phyloP scores from a whole-genome alignment of 2,329 filamentous ascomycete species.

The Arachnopeziza araneosa region DNA sequence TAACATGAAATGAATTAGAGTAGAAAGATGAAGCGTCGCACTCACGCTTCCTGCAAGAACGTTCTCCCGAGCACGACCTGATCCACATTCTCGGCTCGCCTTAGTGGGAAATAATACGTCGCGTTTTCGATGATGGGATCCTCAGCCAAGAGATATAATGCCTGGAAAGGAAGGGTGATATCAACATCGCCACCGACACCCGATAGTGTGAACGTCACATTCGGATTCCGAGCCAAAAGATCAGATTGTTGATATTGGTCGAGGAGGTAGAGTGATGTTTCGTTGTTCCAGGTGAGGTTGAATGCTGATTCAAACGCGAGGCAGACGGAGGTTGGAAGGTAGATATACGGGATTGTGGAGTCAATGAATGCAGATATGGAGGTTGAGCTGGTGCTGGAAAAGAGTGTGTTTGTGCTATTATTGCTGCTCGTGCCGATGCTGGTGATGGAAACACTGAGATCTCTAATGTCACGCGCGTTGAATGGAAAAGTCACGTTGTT shows the following conservation, averaged over 20 bases:
- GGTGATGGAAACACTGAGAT: conserved; percentile 36
- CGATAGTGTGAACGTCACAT: conserved; percentile 32
- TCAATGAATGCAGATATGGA: conserved; percentile 30
- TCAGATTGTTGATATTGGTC: conserved; percentile 24
- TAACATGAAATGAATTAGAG: background rate
- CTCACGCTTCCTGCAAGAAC: conserved; percentile 36
- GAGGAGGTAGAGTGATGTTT: conserved; percentile 33
- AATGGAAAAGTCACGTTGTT: conserved; percentile 36
- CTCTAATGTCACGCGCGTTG: conserved; percentile 32
- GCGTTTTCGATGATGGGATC: conserved; percentile 28
- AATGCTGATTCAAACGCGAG: conserved; percentile 33
- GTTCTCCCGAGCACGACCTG: conserved; percentile 35
- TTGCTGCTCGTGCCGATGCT: conserved; percentile 21
- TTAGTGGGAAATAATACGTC: conserved; percentile 36
- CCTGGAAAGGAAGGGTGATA: conserved; percentile 34
- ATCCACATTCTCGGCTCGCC: conserved; percentile 29
- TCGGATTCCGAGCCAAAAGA: conserved; percentile 28
- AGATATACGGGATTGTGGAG: conserved; percentile 36
- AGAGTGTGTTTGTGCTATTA: conserved; percentile 7
- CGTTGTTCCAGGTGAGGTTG: conserved; percentile 32
- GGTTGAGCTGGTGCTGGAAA: background rate
- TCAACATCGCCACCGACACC: conserved; percentile 29
- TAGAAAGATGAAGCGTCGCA: background rate
- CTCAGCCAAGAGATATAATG: conserved; percentile 34
- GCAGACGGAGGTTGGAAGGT: conserved; percentile 34